A percentile compares a stretch with the other conserved stretches of the same genome.
phyloP scores from a whole-genome alignment of 441 rosid genomes.

The Hypseocharis bilobata region DNA sequence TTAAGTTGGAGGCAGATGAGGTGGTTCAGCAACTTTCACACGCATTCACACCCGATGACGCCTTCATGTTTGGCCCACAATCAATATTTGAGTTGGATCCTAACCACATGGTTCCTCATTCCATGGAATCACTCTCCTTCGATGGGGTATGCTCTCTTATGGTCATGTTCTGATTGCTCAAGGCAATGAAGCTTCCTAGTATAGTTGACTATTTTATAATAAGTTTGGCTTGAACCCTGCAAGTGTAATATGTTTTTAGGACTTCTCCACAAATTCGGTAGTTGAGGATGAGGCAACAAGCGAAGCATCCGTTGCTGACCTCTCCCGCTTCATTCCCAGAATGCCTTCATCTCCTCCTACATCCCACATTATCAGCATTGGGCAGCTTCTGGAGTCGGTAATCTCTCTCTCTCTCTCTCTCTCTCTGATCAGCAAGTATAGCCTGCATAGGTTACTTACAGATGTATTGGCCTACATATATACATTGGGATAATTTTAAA shows the following conservation, averaged over 20 bases:
- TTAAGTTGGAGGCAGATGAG: slow-evolving; percentile 54
- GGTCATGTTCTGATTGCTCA: not conserved
- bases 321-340: slow-evolving; percentile 47
- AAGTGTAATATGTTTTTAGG: slow-evolving; percentile 36
- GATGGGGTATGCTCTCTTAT: slow-evolving; percentile 52
- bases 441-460: not conserved
- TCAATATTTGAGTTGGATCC: slow-evolving; percentile 37
- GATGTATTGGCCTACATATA: not conserved
- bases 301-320: slow-evolving; percentile 57
- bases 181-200: not conserved
- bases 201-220: not conserved
- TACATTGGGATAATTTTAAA: too few species aligned
- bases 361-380: slow-evolving; percentile 69
- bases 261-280: slow-evolving; percentile 37
- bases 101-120: slow-evolving; percentile 39
- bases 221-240: not conserved
- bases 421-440: too few species aligned
- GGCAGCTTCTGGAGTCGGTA: slow-evolving; percentile 88
- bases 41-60: slow-evolving; percentile 79
- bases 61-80: slow-evolving; percentile 56
- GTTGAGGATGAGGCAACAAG: slow-evolving; percentile 63
- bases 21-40: slow-evolving; percentile 54
- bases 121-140: slow-evolving; percentile 70
- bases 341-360: slow-evolving; percentile 52
- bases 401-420: slow-evolving; percentile 11